Conservation (phyloP, 495 filamentous ascomycete genomes). For the Physcia stellaris region DNA sequence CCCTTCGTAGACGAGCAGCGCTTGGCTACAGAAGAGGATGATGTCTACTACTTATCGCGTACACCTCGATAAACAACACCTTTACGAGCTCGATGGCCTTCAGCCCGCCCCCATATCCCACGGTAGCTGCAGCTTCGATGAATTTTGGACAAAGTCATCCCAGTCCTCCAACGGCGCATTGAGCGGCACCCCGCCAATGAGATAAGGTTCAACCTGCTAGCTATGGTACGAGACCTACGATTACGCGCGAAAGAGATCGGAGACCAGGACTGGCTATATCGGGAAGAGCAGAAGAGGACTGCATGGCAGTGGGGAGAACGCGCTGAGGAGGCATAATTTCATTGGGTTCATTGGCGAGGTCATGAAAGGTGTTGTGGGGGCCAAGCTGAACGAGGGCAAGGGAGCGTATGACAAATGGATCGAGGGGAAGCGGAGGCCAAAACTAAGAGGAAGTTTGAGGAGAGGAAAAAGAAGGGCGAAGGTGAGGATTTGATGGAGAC, state of each 20-base stretch:
- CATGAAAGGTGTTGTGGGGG: constrained; percentile 64
- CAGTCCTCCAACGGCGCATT: constrained; percentile 72
- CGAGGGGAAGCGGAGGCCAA: constrained; percentile 59
- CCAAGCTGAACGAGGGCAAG: constrained; percentile 47
- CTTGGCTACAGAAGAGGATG: constrained; percentile 43
- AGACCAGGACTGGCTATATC: constrained; percentile 59
- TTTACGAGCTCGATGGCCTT: constrained; percentile 93
- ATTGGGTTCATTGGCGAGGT: constrained; percentile 90
- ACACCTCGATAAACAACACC: constrained; percentile 63
- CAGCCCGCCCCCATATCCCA: constrained; percentile 87
- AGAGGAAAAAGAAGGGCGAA: no score
- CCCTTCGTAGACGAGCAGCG: constrained; percentile 73
- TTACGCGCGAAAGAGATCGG: constrained; percentile 65
- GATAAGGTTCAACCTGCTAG: constrained; percentile 92
- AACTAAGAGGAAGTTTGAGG: constrained; percentile 53
- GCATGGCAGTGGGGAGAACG: constrained; percentile 96
- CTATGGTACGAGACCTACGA: constrained; percentile 74
- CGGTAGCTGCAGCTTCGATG: constrained; percentile 49
- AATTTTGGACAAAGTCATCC: constrained; percentile 75
- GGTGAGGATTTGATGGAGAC: no score
- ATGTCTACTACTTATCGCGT: constrained; percentile 98
- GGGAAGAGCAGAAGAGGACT: constrained; percentile 71
- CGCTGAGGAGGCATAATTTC: constrained; percentile 85
- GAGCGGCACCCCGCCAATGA: constrained; percentile 73
- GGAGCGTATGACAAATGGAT: constrained; percentile 69